Evolutionary conservation across 73 alveolate genomes (phyloP), one percentile per base, ranked within the genome.

Genomic region (Paramecium sonneborni): DNA sequence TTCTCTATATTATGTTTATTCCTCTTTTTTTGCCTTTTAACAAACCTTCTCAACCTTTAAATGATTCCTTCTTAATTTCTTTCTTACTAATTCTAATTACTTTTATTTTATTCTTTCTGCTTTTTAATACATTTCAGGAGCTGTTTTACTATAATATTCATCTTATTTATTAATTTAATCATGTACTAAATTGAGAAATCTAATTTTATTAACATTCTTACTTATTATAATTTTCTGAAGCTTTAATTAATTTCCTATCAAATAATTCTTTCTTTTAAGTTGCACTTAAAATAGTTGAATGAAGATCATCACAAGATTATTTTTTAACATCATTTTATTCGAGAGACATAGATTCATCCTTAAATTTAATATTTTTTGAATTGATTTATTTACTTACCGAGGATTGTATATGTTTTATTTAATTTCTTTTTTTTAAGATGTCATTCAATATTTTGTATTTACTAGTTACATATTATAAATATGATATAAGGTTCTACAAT

Each of bases 71-170:
- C 24, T 62, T 8, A 62, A 15, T 24, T 62, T 62, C 84, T 62
- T 62, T 26, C 12, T 62, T 9, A 62, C 39, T 26, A 62, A 32
- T 12, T 62, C 84, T 26, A 62, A 62, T 62, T 62, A 10, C 28
- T 62, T 62, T 62, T 62, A 62, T 62, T 62, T 62, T 26, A 62
- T 7, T 26, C 44, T 62, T 12, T 62, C 84, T 11, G 84, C 84
- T 32, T 62, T 62, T 62, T 62, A 62, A 62, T 62, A 62, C 84
- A 62, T 62, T 8, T 62, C 84, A 11, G 43, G 84, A 2, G 84
- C 84, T 23, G 84, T 62, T 26, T 62, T 62, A 62, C 84, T 62
- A 12, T 62, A 62, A 62, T 62, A 62, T n/a, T 62, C 84, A 30
- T 62, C 84, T 14, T 62, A 26, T 32, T 62, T 62, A 62, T 62